Evolutionary conservation across 305 asterid species (phyloP).

Genomic region (Fraxinus floribunda): DNA sequence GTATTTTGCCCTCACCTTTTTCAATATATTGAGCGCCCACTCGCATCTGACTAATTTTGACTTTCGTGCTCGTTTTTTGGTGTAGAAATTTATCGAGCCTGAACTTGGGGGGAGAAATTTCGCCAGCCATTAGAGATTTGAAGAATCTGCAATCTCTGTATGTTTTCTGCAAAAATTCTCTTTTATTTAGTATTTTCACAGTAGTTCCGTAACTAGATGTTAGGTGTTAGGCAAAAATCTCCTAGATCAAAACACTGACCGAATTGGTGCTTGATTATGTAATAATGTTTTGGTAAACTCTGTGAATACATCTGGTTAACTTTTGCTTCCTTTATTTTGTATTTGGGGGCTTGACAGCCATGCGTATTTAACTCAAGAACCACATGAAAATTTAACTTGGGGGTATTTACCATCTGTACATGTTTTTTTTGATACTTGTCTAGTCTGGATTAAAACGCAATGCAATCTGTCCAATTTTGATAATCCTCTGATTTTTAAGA

Average conservation of each 20-base stretch:
- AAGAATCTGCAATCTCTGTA: constrained; percentile 65
- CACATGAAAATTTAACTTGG: neutral
- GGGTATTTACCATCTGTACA: neutral
- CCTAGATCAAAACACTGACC: neutral
- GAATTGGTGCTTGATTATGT: neutral
- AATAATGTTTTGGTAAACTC: neutral
- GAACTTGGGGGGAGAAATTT: constrained; percentile 88
- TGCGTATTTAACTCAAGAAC: neutral
- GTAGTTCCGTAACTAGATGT: neutral
- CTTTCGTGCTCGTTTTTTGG: constrained; percentile 1
- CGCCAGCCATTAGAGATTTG: constrained; percentile 82
- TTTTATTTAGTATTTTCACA: neutral
- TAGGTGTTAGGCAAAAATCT: neutral
- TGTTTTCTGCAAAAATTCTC: constrained; percentile 21
- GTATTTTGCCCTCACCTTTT: constrained; percentile 16
- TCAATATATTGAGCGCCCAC: neutral
- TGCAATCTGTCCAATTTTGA: neutral
- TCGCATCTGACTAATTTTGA: neutral
- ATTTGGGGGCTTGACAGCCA: neutral
- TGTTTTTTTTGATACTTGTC: neutral
- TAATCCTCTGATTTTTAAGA: neutral
- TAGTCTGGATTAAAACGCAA: neutral
- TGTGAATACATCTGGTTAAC: neutral
- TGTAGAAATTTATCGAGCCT: constrained; percentile 81
- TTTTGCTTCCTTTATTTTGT: neutral